These are phyloP conservation scores for Aaosphaeria pasadenensis DNA, from an alignment of 2,329 filamentous ascomycete genomes.

Conservation along the genomic window DNA sequence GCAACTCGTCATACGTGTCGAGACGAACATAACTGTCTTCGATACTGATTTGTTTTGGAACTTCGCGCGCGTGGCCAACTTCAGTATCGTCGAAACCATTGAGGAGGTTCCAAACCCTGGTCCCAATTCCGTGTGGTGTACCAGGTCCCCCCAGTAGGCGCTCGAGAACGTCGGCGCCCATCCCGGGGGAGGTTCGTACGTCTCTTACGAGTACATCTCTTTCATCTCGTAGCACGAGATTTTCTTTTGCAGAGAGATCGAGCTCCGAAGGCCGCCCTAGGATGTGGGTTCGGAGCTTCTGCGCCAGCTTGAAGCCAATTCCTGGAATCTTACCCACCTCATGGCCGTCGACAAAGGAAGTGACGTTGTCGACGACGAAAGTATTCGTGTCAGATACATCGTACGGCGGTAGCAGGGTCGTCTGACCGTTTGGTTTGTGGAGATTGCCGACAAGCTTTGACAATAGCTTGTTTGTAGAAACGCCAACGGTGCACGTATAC, in stretches of 20 bases:
- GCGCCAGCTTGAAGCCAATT: conserved; percentile 76
- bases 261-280: conserved; percentile 46
- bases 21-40: conserved; percentile 85
- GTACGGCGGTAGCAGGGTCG: conserved; percentile 70
- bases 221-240: conserved; percentile 53
- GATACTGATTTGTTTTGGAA: conserved; percentile 88
- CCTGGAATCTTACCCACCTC: conserved; percentile 80
- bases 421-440: conserved; percentile 86
- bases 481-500: conserved; percentile 83
- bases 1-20: conserved; percentile 61
- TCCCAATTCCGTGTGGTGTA: conserved; percentile 67
- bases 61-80: conserved; percentile 66
- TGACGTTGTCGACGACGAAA: conserved; percentile 47
- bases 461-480: conserved; percentile 83
- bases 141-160: conserved; percentile 68
- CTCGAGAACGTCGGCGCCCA: conserved; percentile 65
- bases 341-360: conserved; percentile 70
- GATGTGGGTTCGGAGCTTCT: conserved; percentile 63
- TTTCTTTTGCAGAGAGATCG: conserved; percentile 48
- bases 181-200: conserved; percentile 60
- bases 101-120: conserved; percentile 71
- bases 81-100: conserved; percentile 76
- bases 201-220: conserved; percentile 64
- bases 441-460: conserved; percentile 80
- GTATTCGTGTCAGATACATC: conserved; percentile 22